Percentiles rank a stretch among this genome's conserved stretches.
phyloP scores from a whole-genome alignment of 2,329 filamentous ascomycete genomes.

The Tricladium varicosporioides region DNA sequence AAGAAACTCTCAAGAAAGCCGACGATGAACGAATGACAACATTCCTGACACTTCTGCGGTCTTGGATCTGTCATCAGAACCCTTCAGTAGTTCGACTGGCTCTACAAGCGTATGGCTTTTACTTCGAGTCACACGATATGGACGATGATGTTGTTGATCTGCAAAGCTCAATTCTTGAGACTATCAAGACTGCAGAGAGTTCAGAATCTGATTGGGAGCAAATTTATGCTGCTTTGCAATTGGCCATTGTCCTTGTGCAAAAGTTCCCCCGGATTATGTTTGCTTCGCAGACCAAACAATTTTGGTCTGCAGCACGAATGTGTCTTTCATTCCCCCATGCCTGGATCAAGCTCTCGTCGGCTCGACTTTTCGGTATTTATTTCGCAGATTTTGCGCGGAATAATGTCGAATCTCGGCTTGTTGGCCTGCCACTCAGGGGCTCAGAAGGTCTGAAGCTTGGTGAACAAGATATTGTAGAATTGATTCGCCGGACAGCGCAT shows the following conservation, averaged over 20 bases:
- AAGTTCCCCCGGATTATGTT: slow-evolving; percentile 64
- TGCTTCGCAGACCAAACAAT: slow-evolving; percentile 52
- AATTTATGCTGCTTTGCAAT: slow-evolving; percentile 69
- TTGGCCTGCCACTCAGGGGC: slow-evolving; percentile 61
- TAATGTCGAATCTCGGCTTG: slow-evolving; percentile 51
- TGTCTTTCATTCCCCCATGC: slow-evolving; percentile 71
- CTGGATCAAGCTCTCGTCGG: slow-evolving; percentile 73
- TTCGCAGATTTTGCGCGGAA: slow-evolving; percentile 74
- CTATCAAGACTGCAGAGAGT: slow-evolving; percentile 52
- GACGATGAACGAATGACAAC: slow-evolving; percentile 69
- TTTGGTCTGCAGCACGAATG: slow-evolving; percentile 70
- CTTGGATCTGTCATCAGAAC: slow-evolving; percentile 78
- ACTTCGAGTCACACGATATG: slow-evolving; percentile 67
- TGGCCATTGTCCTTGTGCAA: slow-evolving; percentile 66
- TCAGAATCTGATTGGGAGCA: slow-evolving; percentile 65
- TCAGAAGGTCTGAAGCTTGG: slow-evolving; percentile 69
- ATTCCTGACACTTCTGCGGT: slow-evolving; percentile 68
- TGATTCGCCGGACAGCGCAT: slow-evolving; percentile 48
- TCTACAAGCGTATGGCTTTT: slow-evolving; percentile 78
- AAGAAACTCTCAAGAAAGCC: slow-evolving; percentile 75
- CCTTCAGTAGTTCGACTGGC: slow-evolving; percentile 68
- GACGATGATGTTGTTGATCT: slow-evolving; percentile 59
- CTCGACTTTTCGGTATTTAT: slow-evolving; percentile 73
- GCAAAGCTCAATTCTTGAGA: slow-evolving; percentile 50
- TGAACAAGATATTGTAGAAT: slow-evolving; percentile 60